These are phyloP conservation scores for Serendipita sp. DNA, from an alignment of 768 basidiomycete species.

Conservation along the genomic window DNA sequence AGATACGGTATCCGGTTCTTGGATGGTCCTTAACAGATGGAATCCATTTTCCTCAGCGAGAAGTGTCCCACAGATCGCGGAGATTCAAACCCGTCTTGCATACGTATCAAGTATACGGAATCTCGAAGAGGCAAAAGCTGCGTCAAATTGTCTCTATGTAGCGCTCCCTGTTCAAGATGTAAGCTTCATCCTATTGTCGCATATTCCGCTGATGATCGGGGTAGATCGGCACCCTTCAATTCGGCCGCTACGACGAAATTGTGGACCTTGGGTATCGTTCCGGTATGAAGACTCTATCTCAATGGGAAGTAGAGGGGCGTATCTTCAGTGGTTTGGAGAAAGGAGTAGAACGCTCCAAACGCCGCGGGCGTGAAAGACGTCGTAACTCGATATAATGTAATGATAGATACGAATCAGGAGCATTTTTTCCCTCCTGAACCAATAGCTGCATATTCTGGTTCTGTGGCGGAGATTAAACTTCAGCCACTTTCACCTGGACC, in stretches of 20 bases:
- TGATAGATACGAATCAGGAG: background rate
- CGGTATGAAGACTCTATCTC: conserved; percentile 49
- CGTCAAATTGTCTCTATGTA: conserved; percentile 80
- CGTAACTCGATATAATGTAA: background rate
- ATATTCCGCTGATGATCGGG: background rate
- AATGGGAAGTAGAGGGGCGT: conserved; percentile 68
- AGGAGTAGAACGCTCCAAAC: conserved; percentile 11
- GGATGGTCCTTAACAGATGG: conserved; percentile 84
- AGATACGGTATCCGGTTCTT: conserved; percentile 91
- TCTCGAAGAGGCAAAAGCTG: conserved; percentile 84
- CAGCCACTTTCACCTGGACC: background rate
- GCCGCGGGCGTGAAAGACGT: background rate
- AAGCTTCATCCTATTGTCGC: conserved; percentile 11
- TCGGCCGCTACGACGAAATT: conserved; percentile 78
- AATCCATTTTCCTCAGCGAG: conserved; percentile 73
- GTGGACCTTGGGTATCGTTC: conserved; percentile 65
- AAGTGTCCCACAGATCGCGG: conserved; percentile 73
- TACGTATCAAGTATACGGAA: conserved; percentile 95
- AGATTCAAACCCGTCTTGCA: conserved; percentile 84
- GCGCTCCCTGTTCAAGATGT: conserved; percentile 91
- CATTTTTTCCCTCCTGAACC: background rate
- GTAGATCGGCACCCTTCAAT: conserved; percentile 84
- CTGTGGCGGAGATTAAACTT: too few species aligned
- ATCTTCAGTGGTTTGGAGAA: conserved; percentile 58
- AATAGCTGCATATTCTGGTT: too few species aligned